Evolutionary conservation across 139 green algal genomes (phyloP).

Genomic region (Zygnema cylindricum): DNA sequence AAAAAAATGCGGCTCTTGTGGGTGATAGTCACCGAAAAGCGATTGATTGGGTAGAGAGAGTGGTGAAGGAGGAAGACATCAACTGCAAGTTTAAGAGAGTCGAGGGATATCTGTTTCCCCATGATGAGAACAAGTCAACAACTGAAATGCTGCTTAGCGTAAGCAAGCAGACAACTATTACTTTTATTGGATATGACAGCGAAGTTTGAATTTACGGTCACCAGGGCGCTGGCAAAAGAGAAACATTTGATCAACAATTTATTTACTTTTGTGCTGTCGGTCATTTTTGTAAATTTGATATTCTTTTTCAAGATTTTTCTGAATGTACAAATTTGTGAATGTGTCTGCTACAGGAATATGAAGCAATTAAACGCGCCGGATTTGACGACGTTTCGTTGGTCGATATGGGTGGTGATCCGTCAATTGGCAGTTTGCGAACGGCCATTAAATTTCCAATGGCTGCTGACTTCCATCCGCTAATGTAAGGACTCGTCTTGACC

Average conservation of each 20-base stretch:
- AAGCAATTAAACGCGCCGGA: conserved; percentile 26
- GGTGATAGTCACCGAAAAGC: conserved; percentile 65
- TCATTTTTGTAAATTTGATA: conserved; percentile 10
- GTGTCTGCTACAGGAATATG: conserved; percentile 14
- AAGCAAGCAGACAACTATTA: not conserved
- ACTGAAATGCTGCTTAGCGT: conserved; percentile 34
- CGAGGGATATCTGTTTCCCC: conserved; percentile 70
- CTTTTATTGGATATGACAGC: not conserved
- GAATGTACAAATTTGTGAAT: not conserved
- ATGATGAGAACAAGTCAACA: conserved; percentile 50
- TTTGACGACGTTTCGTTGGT: conserved; percentile 28
- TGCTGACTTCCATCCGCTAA: conserved; percentile 46
- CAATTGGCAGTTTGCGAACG: not conserved
- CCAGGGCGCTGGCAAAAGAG: not conserved
- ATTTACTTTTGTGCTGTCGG: not conserved
- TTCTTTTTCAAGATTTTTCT: not conserved
- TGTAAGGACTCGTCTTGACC: too few relatives aligned
- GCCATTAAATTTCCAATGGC: conserved; percentile 23
- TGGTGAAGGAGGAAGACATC: conserved; percentile 66
- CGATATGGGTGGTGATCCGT: not conserved
- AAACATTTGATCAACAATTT: not conserved
- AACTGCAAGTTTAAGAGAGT: conserved; percentile 68
- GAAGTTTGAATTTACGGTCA: not conserved
- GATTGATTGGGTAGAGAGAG: conserved; percentile 69
- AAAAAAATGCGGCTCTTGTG: conserved; percentile 64